A percentile compares a stretch with the other conserved stretches of the same genome.
Evolutionary conservation across 2,329 filamentous ascomycete species (phyloP).

Genomic region (Septoria linicola): DNA sequence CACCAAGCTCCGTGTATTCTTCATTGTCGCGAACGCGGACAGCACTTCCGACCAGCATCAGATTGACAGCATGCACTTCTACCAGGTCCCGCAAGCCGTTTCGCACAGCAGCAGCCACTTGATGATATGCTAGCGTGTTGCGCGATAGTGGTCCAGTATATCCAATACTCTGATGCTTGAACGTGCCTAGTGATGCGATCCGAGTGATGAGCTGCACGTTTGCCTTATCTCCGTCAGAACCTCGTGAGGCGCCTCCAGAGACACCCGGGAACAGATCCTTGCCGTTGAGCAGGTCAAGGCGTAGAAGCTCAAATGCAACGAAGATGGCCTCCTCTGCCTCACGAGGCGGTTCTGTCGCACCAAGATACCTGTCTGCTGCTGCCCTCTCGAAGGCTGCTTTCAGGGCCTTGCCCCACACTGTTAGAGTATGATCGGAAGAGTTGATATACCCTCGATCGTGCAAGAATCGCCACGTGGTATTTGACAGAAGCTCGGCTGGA

Average conservation of each 20-base stretch:
- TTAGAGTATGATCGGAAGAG: slow-evolving; percentile 69
- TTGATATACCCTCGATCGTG: slow-evolving; percentile 85
- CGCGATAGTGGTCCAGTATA: slow-evolving; percentile 94
- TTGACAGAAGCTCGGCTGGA: slow-evolving; percentile 64
- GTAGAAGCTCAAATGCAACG: slow-evolving; percentile 80
- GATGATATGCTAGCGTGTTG: slow-evolving; percentile 82
- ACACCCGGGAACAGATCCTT: slow-evolving; percentile 61
- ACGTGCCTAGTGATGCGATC: slow-evolving; percentile 76
- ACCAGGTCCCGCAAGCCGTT: slow-evolving; percentile 77
- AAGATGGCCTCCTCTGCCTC: slow-evolving; percentile 75
- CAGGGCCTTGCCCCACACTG: slow-evolving; percentile 78
- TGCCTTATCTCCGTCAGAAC: slow-evolving; percentile 67
- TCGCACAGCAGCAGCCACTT: slow-evolving; percentile 75
- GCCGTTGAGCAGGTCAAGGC: slow-evolving; percentile 73
- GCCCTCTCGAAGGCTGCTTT: slow-evolving; percentile 51
- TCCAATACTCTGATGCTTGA: slow-evolving; percentile 80
- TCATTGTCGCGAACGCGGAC: slow-evolving; percentile 55
- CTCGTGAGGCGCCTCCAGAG: slow-evolving; percentile 59
- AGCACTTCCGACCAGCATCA: slow-evolving; percentile 79
- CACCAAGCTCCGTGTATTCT: slow-evolving; percentile 60
- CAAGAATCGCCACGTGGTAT: slow-evolving; percentile 84
- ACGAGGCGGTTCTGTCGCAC: slow-evolving; percentile 52
- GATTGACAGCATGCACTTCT: slow-evolving; percentile 75
- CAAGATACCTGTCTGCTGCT: slow-evolving; percentile 42
- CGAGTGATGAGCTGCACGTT: slow-evolving; percentile 82